Evolutionary conservation across 192 early-diverging fungal species (phyloP), one percentile per base, ranked within the genome.

Genomic region (Kickxella alabastrina): DNA sequence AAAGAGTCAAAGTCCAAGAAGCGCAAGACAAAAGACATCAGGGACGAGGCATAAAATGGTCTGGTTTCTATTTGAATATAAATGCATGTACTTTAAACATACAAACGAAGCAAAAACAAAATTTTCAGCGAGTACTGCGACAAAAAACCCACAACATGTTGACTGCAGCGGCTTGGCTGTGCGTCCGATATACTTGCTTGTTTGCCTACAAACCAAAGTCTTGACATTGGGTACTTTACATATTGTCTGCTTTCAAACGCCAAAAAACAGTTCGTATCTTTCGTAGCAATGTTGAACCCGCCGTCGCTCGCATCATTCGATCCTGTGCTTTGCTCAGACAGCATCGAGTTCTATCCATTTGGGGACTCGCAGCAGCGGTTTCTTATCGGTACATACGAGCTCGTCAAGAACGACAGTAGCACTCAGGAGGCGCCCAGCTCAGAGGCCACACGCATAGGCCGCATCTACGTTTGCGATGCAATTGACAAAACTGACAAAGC

Each of bases 371-470:
- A 79, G 15, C 75, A 34, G 10, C 17, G 79, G 32, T 65, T 87
- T 15, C 77, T 79, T 10, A 81, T 85, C 43, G 87, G 87, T 6
- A 90, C 87, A 0, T 90, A 90, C 52, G 81, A 90, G 59, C 62
- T 90, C 59, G 21, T 68, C 13, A 50, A 64, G 14, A 12, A 6
- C 13, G 46, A 47, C 24, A 32, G 53, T 13, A 60, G 27, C 31
- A 12, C 31, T 8, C 41, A 66, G 15, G 40, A 76, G 18, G 50
- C 23, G 34, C 48, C 63, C 28, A 43, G 57, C 5, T 43, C 46
- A 7, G 61, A 80, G 10, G 81, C 79, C 39, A 57, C 75, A 17
- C 64, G 91, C 29, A 67, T 80, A 6, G 91, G 91, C 7, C 69
- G 82, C 23, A 62, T 92, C 26, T 77, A 86, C 24, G 55, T 91